Evolutionary conservation across 352 stramenopile species (phyloP), one percentile per base, ranked within the genome.

Genomic region (Pythium myriotylum): DNA sequence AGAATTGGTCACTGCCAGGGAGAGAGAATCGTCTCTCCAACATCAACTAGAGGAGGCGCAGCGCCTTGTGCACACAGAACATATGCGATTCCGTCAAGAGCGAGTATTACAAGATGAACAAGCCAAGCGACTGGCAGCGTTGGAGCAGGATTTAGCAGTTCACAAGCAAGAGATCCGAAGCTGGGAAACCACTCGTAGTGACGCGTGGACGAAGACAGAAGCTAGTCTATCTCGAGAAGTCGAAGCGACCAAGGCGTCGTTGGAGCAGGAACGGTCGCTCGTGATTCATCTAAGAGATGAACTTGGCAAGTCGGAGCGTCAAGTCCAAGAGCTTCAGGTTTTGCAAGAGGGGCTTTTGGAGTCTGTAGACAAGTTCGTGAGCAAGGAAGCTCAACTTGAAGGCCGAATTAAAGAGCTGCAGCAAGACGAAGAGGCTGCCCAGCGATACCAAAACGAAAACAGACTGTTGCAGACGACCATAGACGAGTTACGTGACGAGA

Each of bases 341-440:
- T 65, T 94, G 1, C 84, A 94, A 47, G 84, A 94, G 33, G 81
- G 88, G 26, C 17, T 94, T 2, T 72, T 94, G 4, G 42, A 67
- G 7, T 84, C 76, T 0, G 73, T 92, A 12, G 78, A 89, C 20
- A 72, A 79, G 32, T 73, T 84, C 43, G 62, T 78, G 19, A 47
- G 60, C 3, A 77, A 81, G 39, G 64, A 73, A 33, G 59, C 65
- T 3, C 53, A 54, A 7, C 46, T 60, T 37, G 46, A 72, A n/a
- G 33, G 17, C 17, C 20, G 39, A n/a, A 55, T 61, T 16, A 51
- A 55, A 17, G 5, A 61, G 13, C 46, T 89, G 0, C 48, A 81
- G 55, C 19, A 4, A 0, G 54, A 81, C n/a, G 35, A 77, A 1
- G 26, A 65, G 29, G 3, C 5, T 13, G 17, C 16, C 3, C 16